phyloP scores from a whole-genome alignment of 2,329 filamentous ascomycete species.

The Neonectria ditissima region DNA sequence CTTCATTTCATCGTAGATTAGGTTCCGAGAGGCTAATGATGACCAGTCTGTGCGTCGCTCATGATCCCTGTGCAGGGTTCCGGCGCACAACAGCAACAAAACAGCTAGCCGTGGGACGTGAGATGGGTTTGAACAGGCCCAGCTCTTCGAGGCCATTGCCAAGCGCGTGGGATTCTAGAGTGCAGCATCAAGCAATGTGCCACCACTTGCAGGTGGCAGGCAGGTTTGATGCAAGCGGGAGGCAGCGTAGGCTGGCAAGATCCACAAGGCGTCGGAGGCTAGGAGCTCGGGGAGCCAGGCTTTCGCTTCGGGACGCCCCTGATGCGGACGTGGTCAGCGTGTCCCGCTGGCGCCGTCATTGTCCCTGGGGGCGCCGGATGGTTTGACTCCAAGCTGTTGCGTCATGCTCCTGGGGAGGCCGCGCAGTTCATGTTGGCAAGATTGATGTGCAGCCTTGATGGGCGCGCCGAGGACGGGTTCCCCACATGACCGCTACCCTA shows the following conservation, averaged over 20 bases:
- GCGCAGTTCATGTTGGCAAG: conserved; percentile 22
- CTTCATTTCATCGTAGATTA: conserved; percentile 28
- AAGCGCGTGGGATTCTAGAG: not conserved
- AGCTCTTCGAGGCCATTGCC: conserved; percentile 5
- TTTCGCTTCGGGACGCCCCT: conserved; percentile 1
- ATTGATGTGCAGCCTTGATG: conserved; percentile 23
- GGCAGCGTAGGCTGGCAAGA: not conserved
- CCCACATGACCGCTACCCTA: conserved; percentile 18
- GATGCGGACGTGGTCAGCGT: conserved; percentile 6
- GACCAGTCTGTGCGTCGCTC: conserved; percentile 17
- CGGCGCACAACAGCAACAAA: not conserved
- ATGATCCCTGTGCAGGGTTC: conserved; percentile 5
- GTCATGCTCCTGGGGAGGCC: conserved; percentile 4
- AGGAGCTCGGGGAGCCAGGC: conserved; percentile 17
- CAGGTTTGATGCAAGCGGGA: not conserved
- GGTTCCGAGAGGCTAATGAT: conserved; percentile 11
- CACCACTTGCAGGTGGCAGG: not conserved
- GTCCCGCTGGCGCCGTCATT: conserved; percentile 13
- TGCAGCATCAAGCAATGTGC: not conserved
- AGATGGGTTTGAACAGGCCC: not conserved
- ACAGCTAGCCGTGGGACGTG: conserved; percentile 3
- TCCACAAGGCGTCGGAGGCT: conserved; percentile 5
- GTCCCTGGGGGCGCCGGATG: not conserved
- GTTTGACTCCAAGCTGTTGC: conserved; percentile 4
- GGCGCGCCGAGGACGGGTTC: conserved; percentile 10